Conservation (phyloP, 208 protist genomes). For the Herpetomonas samuelpessoai region DNA sequence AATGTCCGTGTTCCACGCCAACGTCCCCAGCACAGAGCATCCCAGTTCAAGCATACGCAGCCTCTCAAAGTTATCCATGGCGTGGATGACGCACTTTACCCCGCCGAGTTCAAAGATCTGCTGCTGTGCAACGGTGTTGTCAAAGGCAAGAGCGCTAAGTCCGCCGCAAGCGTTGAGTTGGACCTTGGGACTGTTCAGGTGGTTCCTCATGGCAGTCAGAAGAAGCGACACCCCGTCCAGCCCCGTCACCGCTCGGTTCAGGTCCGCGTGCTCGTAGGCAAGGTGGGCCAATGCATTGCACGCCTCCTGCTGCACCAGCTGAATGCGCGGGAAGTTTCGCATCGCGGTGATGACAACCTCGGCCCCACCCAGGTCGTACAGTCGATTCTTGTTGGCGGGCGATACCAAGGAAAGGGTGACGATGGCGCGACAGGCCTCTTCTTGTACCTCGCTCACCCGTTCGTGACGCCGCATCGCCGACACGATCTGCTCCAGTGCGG, state of each 20-base stretch:
- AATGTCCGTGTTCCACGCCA: conserved; percentile 91
- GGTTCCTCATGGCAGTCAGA: conserved; percentile 71
- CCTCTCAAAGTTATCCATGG: conserved; percentile 86
- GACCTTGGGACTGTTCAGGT: conserved; percentile 75
- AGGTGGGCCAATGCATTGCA: conserved; percentile 91
- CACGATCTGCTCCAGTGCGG: conserved; percentile 79
- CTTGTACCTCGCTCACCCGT: conserved; percentile 78
- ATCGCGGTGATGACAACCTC: conserved; percentile 76
- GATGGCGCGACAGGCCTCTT: conserved; percentile 88
- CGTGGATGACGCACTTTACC: conserved; percentile 84
- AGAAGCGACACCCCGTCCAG: conserved; percentile 72
- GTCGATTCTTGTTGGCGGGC: conserved; percentile 78
- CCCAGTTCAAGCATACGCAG: conserved; percentile 90
- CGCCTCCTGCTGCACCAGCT: conserved; percentile 88
- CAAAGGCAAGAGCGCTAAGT: conserved; percentile 90
- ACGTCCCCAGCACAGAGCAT: conserved; percentile 87
- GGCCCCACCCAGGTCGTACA: conserved; percentile 67
- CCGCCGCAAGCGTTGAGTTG: conserved; percentile 90
- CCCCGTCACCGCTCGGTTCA: conserved; percentile 80
- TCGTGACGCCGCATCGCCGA: conserved; percentile 81
- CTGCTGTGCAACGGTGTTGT: conserved; percentile 86
- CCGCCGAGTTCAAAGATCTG: conserved; percentile 89
- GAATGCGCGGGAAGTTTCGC: conserved; percentile 62
- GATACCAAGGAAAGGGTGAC: conserved; percentile 87
- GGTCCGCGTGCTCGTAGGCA: conserved; percentile 83